Percentiles rank a stretch among this genome's conserved stretches.
Conservation (phyloP, 139 green algal species). For the Coelastrella sp. region DNA sequence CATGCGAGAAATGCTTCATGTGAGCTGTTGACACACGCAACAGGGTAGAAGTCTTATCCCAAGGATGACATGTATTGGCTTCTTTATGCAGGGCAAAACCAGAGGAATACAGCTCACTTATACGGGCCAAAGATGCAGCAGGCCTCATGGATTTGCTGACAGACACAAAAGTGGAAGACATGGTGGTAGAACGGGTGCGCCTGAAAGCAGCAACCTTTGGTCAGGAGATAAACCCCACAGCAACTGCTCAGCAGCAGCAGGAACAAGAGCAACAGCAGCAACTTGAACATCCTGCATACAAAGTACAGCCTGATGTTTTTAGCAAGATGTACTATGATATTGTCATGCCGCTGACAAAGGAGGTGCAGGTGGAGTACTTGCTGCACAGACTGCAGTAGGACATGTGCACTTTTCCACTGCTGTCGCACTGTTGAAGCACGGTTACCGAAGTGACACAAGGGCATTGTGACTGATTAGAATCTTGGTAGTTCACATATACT, state of each 20-base stretch:
- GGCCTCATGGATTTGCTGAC: conserved; percentile 95
- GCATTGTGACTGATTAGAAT: too few species aligned
- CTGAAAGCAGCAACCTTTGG: conserved; percentile 94
- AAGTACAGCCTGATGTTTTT: conserved; percentile 83
- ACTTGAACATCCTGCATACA: conserved; percentile 51
- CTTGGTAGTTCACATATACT: too few species aligned
- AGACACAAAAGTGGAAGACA: conserved; percentile 84
- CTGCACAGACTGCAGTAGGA: conserved; percentile 76
- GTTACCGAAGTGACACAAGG: too few species aligned
- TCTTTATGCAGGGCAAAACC: conserved; percentile 62
- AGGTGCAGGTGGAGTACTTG: conserved; percentile 93
- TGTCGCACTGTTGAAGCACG: too few species aligned
- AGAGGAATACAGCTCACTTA: conserved; percentile 87
- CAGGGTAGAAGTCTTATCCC: too few species aligned
- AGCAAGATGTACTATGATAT: conserved; percentile 89
- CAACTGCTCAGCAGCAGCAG: too few species aligned
- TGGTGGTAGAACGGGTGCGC: conserved; percentile 89
- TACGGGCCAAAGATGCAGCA: conserved; percentile 75
- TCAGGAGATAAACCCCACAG: conserved; percentile 75
- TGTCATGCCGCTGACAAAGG: conserved; percentile 98
- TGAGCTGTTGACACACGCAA: too few species aligned
- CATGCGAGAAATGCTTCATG: too few species aligned
- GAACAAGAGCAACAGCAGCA: background rate
- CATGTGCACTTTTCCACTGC: too few species aligned
- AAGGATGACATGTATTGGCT: background rate